Evolutionary conservation across 176 grass and related monocot genomes (phyloP), one percentile per base, ranked within the genome.

Genomic region (Eragrostis nindensis): DNA sequence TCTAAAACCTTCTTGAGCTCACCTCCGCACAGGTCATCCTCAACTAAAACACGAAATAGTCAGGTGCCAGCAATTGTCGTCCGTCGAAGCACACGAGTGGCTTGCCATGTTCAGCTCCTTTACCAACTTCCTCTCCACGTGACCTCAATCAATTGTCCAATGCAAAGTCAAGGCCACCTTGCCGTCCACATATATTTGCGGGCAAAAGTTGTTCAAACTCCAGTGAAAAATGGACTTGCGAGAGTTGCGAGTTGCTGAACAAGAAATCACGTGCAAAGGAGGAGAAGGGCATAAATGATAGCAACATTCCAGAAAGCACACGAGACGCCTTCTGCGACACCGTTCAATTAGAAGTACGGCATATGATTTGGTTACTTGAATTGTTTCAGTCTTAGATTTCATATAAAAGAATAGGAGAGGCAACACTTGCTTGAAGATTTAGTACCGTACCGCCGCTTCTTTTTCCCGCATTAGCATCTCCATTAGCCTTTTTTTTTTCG

Each of bases 241-340:
- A 56, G 66, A 50, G 39, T 36, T 70, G 44, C 64, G 56, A 77
- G 54, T 59, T 69, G 70, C 81, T 77, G 71, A 66, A 41, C 77
- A 32, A 42, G 45, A 85, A 48, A 24, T 89, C 87, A 89, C 73
- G 43, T 81, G 83, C 82, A 85, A 85, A 82, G 29, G 36, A 82
- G 29, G 25, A 42, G 22, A 85, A 85, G 24, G 29, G 24, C 39
- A 59, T 49, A 66, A 77, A 85, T 66, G 82, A 89, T 72, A 42
- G 87, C 83, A 86, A 86, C 78, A 61, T 77, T 78, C 72, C 78
- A 86, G 82, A 89, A 85, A 81, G 71, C 56, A 85, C 87, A 89
- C 19, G 66, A 72, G 19, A 41, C 47, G 45, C 46, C 72, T 29
- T 56, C 71, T 46, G 48, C 71, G 57, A 21, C 29, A 66, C 32